phyloP scores from a whole-genome alignment of 2,329 filamentous ascomycete genomes.

The Scedosporium dehoogii region DNA sequence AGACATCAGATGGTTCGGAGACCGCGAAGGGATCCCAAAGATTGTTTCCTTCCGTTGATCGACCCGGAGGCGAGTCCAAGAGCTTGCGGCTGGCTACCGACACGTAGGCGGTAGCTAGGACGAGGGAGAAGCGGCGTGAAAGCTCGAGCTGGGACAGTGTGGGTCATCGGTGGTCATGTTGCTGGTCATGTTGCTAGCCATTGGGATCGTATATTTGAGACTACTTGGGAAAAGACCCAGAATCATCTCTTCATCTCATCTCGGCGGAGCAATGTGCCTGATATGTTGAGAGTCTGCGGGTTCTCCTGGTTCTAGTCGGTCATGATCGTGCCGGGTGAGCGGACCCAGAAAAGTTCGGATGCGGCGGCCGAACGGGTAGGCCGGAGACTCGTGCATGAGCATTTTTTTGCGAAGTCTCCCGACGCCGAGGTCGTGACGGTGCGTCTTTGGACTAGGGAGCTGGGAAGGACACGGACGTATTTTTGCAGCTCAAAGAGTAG shows the following conservation, averaged over 20 bases:
- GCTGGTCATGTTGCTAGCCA: too few relatives aligned
- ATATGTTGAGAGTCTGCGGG: not conserved
- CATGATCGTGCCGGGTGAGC: not conserved
- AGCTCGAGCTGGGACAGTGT: not conserved
- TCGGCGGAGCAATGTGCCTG: too few relatives aligned
- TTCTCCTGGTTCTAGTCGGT: not conserved
- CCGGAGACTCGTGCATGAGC: not conserved
- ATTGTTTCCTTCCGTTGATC: not conserved
- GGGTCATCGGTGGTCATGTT: not conserved
- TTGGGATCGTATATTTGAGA: not conserved
- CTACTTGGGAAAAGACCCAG: not conserved
- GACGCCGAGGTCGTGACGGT: not conserved
- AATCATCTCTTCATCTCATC: not conserved
- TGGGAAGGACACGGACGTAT: too few relatives aligned
- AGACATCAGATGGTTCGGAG: too few relatives aligned
- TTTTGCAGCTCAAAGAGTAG: too few relatives aligned
- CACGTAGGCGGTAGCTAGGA: not conserved
- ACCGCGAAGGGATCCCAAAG: too few relatives aligned
- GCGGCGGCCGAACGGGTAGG: not conserved
- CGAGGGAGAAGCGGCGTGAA: not conserved
- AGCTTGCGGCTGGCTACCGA: not conserved
- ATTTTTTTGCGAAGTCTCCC: constrained; percentile 7
- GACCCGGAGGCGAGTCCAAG: not conserved
- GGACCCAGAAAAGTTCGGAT: not conserved
- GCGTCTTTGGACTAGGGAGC: too few relatives aligned